Base-by-base conservation (phyloP, 108 stramenopile genomes). In the Phaeodactylum tricornutum region DNA sequence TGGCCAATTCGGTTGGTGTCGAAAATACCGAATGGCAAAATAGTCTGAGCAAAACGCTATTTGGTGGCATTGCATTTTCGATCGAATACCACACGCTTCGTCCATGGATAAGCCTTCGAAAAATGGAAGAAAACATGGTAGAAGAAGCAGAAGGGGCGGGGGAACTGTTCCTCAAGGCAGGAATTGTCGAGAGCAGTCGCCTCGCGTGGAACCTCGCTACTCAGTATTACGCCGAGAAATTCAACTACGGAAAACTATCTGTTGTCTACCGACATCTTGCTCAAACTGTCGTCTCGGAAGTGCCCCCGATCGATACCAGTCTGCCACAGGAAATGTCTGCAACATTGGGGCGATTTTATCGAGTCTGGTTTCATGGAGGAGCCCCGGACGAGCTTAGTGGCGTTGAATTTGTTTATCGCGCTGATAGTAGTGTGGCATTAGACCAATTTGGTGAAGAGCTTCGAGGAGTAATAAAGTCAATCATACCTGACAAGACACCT, bases 281-380 rank as follows among this genome's bases (percentile, higher is more conserved):
- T 3, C 43, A 51, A 15, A 73, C 83, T 5, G 77, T 91, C 2
- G 72, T 79, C 9, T 70, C 79, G 2, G 59, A 74, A 45, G 75
- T 91, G 25, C 83, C 83, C 21, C 56, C 75, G 14, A 69, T 91
- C 22, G 84, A 91, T 50, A 70, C 72, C 28, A 81, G 66, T 37
- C 65, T 76, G 39, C 72, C 75, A 24, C 62, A 64, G 41, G 69
- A 57, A 29, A 55, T 84, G 36, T 74, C 77, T 9, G 55, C 86
- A 19, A 74, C 84, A 7, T 46, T 91, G 32, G 91, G 91, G 28
- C 55, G 85, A 28, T 92, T 86, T 51, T 92, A 87, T 51, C 66
- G 82, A 43, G 86, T 92, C 26, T 86, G 75, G 66, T 92, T 88
- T 51, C 91, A 92, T 64, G 91, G 91, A 11, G 81, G 81, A 7